A percentile compares a stretch with the other conserved stretches of the same genome.
phyloP scores from a whole-genome alignment of 2,329 filamentous ascomycete genomes.

The Penicillium palitans region DNA sequence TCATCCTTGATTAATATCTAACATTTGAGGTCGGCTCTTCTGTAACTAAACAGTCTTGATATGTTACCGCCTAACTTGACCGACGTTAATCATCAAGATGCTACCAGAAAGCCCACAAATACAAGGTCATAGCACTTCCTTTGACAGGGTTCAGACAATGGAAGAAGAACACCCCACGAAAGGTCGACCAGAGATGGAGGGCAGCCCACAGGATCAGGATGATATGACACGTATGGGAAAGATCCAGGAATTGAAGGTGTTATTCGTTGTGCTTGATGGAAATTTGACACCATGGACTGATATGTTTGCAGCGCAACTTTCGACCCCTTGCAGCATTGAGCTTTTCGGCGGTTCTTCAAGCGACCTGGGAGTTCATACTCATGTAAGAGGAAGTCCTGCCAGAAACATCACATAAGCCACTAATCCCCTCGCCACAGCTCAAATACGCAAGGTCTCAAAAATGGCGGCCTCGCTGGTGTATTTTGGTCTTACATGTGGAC shows the following conservation, averaged over 20 bases:
- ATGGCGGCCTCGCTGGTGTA: slow-evolving; percentile 26
- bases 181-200: slow-evolving; percentile 4
- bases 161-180: slow-evolving; percentile 6
- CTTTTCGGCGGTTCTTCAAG: slow-evolving; percentile 34
- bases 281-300: background rate
- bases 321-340: slow-evolving; percentile 34
- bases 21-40: background rate
- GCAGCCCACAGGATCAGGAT: slow-evolving; percentile 24
- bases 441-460: slow-evolving; percentile 25
- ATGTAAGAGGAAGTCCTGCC: slow-evolving; percentile 22
- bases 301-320: slow-evolving; percentile 27
- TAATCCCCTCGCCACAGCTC: slow-evolving; percentile 9
- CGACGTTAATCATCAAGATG: background rate
- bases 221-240: slow-evolving; percentile 38
- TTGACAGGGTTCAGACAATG: background rate
- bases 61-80: no score
- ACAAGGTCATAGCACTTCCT: background rate
- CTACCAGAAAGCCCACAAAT: background rate
- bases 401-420: background rate
- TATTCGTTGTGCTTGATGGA: background rate
- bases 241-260: slow-evolving; percentile 31
- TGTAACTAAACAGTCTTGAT: background rate
- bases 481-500: slow-evolving; percentile 42
- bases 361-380: slow-evolving; percentile 37
- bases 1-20: background rate